Conservation (phyloP, 2,329 filamentous ascomycete species). For the Grosmannia huntii region DNA sequence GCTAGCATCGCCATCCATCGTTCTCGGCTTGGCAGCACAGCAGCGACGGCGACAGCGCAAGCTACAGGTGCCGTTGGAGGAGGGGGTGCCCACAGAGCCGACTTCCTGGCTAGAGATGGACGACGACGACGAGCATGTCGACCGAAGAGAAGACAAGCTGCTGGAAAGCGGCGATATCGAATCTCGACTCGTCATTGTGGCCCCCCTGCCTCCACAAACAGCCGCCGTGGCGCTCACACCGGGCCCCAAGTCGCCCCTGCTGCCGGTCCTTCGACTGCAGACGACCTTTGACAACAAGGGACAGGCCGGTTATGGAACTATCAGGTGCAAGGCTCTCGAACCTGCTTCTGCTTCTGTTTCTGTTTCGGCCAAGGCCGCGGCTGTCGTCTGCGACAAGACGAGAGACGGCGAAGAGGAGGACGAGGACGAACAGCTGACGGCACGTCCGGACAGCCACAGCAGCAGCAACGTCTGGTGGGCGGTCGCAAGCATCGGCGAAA, state of each 20-base stretch:
- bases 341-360: no score
- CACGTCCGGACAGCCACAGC: slow-evolving; percentile 21
- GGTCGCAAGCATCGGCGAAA: slow-evolving; percentile 27
- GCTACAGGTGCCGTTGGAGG: background rate
- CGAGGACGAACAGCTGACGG: slow-evolving; percentile 24
- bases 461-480: background rate
- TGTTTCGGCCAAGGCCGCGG: background rate
- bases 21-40: background rate
- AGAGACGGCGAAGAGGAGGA: slow-evolving; percentile 9
- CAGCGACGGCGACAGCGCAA: background rate
- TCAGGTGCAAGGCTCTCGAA: background rate
- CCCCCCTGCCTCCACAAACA: background rate
- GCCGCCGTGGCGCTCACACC: background rate
- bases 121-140: background rate
- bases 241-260: background rate
- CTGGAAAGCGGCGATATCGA: background rate
- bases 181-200: background rate
- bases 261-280: slow-evolving; percentile 27
- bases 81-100: background rate
- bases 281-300: slow-evolving; percentile 25
- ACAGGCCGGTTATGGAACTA: background rate
- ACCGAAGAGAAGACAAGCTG: background rate
- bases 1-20: background rate
- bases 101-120: background rate
- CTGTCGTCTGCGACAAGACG: background rate